phyloP scores from a whole-genome alignment of 1,139 yeast genomes.

The Chernovozyma aurita region DNA sequence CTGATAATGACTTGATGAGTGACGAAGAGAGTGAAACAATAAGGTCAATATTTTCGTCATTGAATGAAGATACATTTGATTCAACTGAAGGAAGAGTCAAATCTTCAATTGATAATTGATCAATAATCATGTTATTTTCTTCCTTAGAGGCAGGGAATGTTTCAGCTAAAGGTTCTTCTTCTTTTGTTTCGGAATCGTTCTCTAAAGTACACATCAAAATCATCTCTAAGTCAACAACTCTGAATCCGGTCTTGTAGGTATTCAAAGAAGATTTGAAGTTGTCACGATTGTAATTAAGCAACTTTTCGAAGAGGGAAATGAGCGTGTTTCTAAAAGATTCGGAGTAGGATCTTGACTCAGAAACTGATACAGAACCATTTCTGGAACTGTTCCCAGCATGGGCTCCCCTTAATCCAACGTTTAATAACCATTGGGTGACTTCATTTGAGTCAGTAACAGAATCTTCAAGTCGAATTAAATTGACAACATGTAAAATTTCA shows the following conservation, averaged over 20 bases:
- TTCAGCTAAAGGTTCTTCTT: conserved; percentile 2
- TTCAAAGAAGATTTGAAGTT: conserved; percentile 39
- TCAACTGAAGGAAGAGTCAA: neutral
- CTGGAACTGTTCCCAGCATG: neutral
- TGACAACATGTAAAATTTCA: neutral
- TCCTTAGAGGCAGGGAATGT: conserved; percentile 20
- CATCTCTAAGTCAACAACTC: conserved; percentile 61
- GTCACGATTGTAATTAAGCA: conserved; percentile 34
- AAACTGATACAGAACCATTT: neutral
- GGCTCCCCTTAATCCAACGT: neutral
- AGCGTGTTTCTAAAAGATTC: conserved; percentile 21
- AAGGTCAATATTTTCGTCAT: neutral
- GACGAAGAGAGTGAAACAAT: neutral
- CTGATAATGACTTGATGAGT: conserved; percentile 1
- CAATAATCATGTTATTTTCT: conserved; percentile 30
- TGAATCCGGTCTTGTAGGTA: conserved; percentile 24
- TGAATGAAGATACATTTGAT: neutral
- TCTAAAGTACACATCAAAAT: conserved; percentile 57
- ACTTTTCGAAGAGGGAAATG: conserved; percentile 41
- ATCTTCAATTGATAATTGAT: conserved; percentile 13
- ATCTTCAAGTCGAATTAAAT: neutral
- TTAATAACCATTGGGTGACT: neutral
- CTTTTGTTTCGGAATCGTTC: conserved; percentile 16
- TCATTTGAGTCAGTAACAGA: neutral
- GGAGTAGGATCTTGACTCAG: neutral